Evolutionary conservation across 2,329 filamentous ascomycete species (phyloP), one percentile per base, ranked within the genome.

Genomic region (Aureobasidium sp.): DNA sequence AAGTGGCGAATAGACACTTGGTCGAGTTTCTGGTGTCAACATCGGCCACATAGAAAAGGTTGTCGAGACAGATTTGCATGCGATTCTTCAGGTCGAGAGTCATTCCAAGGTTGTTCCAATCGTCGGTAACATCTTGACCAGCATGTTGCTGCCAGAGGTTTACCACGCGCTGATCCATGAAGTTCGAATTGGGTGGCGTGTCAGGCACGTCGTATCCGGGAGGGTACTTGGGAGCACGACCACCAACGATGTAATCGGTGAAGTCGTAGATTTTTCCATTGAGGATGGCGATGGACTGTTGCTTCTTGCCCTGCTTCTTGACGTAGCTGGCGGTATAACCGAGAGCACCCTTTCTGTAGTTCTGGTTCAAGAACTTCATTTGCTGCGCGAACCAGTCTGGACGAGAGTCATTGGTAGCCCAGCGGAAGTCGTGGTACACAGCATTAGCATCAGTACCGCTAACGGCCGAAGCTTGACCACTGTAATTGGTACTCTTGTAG

Each of bases 381-480:
- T 92, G 87, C 76, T 99, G 90, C 62, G 82, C 87, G 77, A 93
- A 97, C 94, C 94, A 99, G 71, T 96, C 91, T 1, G 87, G 86
- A 12, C 92, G 87, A 56, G 83, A 87, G 71, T 96, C 90, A 67
- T 91, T 90, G 37, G 84, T 90, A 71, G 84, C 91, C 71, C 83
- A 86, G 63, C 94, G 86, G 84, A 99, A 99, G 73, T 99, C 94
- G 71, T 99, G 94, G 72, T 95, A 99, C 65, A 84, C 78, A 26
- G 86, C 79, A 70, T 97, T 96, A 26, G 80, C 66, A 70, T 97
- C 92, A 4, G 82, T 80, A 34, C 75, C 79, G 69, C 82, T 85
- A 72, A 91, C 82, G 27, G 89, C 78, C 26, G 78, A 83, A 23
- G 86, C 84, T 13, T 84, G 82, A 20, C 87, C 87, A 15, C 85